Evolutionary conservation across 2,329 filamentous ascomycete species (phyloP).

Genomic region (Talaromyces rugulosus): DNA sequence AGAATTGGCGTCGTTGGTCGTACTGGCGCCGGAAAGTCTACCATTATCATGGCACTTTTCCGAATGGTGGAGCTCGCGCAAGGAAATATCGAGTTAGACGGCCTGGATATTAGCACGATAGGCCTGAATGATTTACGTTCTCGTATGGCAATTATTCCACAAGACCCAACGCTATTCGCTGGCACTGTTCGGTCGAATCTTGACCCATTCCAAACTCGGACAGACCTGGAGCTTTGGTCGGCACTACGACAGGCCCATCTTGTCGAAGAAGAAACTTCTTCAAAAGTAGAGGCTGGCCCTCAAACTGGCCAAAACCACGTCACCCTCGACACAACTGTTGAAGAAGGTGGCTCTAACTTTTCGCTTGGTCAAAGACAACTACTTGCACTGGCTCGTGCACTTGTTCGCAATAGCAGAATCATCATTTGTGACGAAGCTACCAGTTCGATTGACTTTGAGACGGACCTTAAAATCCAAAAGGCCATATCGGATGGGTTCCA

Average conservation of each 20-base stretch:
- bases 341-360: slow-evolving; percentile 91
- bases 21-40: slow-evolving; percentile 20
- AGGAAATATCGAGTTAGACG: slow-evolving; percentile 13
- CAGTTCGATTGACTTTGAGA: slow-evolving; percentile 84
- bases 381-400: slow-evolving; percentile 81
- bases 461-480: slow-evolving; percentile 84
- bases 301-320: slow-evolving; percentile 49
- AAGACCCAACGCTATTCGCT: slow-evolving; percentile 14
- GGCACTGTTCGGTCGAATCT: slow-evolving; percentile 14
- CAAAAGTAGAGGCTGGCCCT: slow-evolving; percentile 36
- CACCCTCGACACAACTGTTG: slow-evolving; percentile 74
- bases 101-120: slow-evolving; percentile 13
- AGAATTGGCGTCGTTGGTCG: slow-evolving; percentile 17
- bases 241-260: slow-evolving; percentile 13
- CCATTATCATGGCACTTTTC: slow-evolving; percentile 18
- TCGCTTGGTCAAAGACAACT: slow-evolving; percentile 86
- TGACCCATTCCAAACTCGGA: slow-evolving; percentile 13
- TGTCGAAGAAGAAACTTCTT: slow-evolving; percentile 22
- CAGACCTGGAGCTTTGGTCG: slow-evolving; percentile 12
- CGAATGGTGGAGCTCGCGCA: slow-evolving; percentile 12
- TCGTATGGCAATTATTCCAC: slow-evolving; percentile 13
- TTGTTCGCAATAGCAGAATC: slow-evolving; percentile 78
- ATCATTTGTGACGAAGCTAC: slow-evolving; percentile 95
- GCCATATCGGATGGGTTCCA: slow-evolving; percentile 78
- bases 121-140: slow-evolving; percentile 12